A percentile compares a stretch with the other conserved stretches of the same genome.
Evolutionary conservation across 257 asterid species (phyloP).

Genomic region (Fraxinus quadrangulata): DNA sequence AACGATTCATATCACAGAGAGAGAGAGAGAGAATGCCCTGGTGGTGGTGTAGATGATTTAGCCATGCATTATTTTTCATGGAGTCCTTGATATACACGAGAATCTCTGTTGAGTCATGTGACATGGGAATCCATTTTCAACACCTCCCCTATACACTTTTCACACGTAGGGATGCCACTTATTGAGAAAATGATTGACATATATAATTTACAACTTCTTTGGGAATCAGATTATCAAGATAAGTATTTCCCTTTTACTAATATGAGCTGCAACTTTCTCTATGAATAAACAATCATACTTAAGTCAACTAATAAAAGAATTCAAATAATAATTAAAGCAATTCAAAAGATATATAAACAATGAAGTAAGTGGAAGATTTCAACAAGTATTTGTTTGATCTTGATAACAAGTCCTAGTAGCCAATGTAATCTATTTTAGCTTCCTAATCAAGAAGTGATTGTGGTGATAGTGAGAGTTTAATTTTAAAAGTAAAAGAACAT

Average conservation of each 20-base stretch:
- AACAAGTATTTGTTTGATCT: no score
- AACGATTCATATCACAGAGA: conserved; percentile 27
- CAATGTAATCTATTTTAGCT: neutral
- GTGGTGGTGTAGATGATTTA: conserved; percentile 6
- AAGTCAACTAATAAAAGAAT: neutral
- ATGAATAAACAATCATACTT: neutral
- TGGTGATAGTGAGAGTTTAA: neutral
- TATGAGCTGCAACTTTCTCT: neutral
- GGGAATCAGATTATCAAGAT: neutral
- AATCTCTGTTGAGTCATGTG: conserved; percentile 37
- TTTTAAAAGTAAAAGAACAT: neutral
- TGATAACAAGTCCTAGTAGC: neutral
- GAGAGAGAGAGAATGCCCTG: neutral
- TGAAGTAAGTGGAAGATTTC: no score
- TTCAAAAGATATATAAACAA: neutral
- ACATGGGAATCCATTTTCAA: conserved; percentile 40
- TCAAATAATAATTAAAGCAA: neutral
- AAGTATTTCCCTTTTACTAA: neutral
- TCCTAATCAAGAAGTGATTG: neutral
- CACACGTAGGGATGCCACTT: conserved; percentile 14
- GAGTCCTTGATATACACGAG: conserved; percentile 38
- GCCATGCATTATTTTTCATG: conserved; percentile 36
- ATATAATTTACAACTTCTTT: neutral
- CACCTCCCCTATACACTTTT: conserved; percentile 17
- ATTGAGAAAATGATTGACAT: neutral